A percentile compares a stretch with the other conserved stretches of the same genome.
These are phyloP conservation scores for Moesziomyces sp. DNA, from an alignment of 1,284 basidiomycete genomes.

Conservation along the genomic window DNA sequence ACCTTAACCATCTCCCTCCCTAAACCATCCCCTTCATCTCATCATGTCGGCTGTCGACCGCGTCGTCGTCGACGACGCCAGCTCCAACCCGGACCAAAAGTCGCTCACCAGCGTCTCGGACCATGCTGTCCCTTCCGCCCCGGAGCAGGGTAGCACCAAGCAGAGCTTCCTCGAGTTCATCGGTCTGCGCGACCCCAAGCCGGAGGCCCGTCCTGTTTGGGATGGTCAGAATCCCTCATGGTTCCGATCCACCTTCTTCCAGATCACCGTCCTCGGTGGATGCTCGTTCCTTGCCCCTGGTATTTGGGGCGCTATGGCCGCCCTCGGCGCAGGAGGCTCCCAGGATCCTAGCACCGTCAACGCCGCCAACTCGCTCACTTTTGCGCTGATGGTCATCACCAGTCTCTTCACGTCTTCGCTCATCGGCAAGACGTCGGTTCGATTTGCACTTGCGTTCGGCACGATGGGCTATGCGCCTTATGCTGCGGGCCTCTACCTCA, in stretches of 20 bases:
- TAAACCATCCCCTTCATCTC: not conserved
- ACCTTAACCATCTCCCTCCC: no score
- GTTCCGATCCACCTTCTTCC: conserved; percentile 54
- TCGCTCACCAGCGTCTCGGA: conserved; percentile 16
- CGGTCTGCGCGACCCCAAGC: conserved; percentile 39
- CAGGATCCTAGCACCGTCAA: conserved; percentile 63
- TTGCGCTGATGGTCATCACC: conserved; percentile 67
- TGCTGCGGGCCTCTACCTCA: conserved; percentile 65
- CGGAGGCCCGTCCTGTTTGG: conserved; percentile 32
- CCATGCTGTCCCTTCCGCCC: not conserved
- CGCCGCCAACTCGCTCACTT: conserved; percentile 68
- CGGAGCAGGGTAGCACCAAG: conserved; percentile 8
- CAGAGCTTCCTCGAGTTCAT: conserved; percentile 23
- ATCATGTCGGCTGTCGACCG: conserved; percentile 1
- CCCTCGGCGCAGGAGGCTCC: conserved; percentile 66
- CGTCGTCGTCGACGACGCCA: conserved; percentile 9
- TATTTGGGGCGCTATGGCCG: conserved; percentile 65
- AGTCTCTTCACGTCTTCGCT: conserved; percentile 49
- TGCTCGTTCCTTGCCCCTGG: conserved; percentile 68
- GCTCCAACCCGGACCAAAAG: conserved; percentile 23
- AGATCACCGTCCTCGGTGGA: conserved; percentile 65
- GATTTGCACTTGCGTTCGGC: conserved; percentile 64
- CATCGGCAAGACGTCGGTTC: conserved; percentile 58
- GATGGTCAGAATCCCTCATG: conserved; percentile 32
- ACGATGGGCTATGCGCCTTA: conserved; percentile 65